Conservation (phyloP, 257 asterid genomes). For the Gentiana straminea region DNA sequence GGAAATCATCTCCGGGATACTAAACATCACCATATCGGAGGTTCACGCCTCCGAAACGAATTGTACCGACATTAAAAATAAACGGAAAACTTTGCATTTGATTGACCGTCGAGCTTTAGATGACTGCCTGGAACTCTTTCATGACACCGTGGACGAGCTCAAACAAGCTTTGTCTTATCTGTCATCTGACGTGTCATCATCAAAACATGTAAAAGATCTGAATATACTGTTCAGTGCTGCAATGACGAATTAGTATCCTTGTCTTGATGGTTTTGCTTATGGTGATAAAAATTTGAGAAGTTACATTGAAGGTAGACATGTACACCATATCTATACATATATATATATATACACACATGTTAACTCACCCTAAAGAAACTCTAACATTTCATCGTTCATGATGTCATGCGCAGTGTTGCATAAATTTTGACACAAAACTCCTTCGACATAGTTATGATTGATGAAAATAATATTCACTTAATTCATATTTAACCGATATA, state of each 20-base stretch:
- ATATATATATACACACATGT: no score
- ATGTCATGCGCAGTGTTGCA: no score
- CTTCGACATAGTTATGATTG: no score
- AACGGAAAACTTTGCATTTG: conserved; percentile 32
- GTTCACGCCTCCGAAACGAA: conserved; percentile 42
- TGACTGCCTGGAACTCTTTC: conserved; percentile 68
- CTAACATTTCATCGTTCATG: no score
- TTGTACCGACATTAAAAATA: conserved; percentile 45
- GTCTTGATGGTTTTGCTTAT: conserved; percentile 85
- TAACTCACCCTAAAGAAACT: no score
- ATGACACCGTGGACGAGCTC: conserved; percentile 45
- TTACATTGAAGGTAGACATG: conserved; percentile 23
- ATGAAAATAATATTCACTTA: no score
- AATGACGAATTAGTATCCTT: conserved; percentile 86
- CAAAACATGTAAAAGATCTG: conserved; percentile 37
- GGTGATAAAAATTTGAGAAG: conserved; percentile 43
- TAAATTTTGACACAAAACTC: no score
- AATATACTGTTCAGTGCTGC: conserved; percentile 82
- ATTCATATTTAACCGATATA: no score
- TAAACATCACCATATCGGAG: conserved; percentile 54
- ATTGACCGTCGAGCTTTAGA: conserved; percentile 59
- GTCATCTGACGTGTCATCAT: conserved; percentile 19
- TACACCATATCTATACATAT: no score
- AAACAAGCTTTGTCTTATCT: conserved; percentile 29
- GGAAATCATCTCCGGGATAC: conserved; percentile 55